Percentiles rank a stretch among this genome's conserved stretches.
These are phyloP conservation scores for Colletotrichum brevisporum DNA, from an alignment of 2,329 filamentous ascomycete species.

Conservation along the genomic window DNA sequence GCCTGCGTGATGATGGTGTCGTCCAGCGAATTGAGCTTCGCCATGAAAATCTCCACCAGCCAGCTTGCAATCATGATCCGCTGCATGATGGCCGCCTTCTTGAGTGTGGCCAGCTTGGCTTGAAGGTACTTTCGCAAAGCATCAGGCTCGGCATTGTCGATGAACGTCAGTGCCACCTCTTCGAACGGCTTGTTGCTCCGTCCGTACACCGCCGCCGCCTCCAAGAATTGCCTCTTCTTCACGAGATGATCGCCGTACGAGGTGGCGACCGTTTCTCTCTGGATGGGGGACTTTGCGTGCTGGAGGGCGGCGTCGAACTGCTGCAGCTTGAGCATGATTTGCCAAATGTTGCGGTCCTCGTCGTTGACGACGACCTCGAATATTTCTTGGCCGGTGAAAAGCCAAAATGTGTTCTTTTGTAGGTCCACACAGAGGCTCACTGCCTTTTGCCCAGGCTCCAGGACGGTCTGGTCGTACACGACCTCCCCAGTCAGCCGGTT, in stretches of 20 bases:
- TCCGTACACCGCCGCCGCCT: slow-evolving; percentile 92
- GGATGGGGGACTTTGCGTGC: slow-evolving; percentile 83
- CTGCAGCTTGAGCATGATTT: slow-evolving; percentile 88
- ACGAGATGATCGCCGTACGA: slow-evolving; percentile 92
- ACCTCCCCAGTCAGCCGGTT: slow-evolving; percentile 89
- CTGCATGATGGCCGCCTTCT: slow-evolving; percentile 91
- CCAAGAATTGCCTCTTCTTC: slow-evolving; percentile 83
- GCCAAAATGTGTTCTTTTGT: slow-evolving; percentile 97
- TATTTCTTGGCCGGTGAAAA: slow-evolving; percentile 92
- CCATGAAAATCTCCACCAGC: slow-evolving; percentile 97
- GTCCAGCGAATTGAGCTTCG: slow-evolving; percentile 93
- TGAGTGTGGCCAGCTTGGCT: slow-evolving; percentile 85
- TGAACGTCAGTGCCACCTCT: slow-evolving; percentile 91
- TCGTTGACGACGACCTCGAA: slow-evolving; percentile 93
- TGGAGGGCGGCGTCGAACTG: slow-evolving; percentile 90
- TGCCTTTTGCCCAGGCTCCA: slow-evolving; percentile 83
- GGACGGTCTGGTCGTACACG: slow-evolving; percentile 89
- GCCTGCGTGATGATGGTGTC: slow-evolving; percentile 93
- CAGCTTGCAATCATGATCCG: slow-evolving; percentile 95
- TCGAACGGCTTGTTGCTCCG: slow-evolving; percentile 98
- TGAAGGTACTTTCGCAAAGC: slow-evolving; percentile 91
- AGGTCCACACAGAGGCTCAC: slow-evolving; percentile 90
- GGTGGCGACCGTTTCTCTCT: slow-evolving; percentile 92
- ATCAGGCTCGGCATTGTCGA: slow-evolving; percentile 91
- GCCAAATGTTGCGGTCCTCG: slow-evolving; percentile 94